Evolutionary conservation across 179 eudicot genomes (phyloP), one percentile per base, ranked within the genome.

Genomic region (Heliamphora pulchella): DNA sequence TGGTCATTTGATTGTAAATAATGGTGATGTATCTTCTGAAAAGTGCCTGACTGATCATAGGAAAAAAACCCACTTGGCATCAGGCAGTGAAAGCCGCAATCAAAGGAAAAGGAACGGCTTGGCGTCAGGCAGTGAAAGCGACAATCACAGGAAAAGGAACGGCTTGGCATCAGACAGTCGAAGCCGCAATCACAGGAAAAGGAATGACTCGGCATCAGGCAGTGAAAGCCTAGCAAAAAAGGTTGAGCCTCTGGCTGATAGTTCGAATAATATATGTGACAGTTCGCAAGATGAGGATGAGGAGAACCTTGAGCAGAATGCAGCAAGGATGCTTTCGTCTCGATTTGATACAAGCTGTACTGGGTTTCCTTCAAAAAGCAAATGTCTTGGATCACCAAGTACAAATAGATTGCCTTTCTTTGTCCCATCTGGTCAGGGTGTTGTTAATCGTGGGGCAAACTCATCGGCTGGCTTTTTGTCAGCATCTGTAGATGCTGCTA

Each of bases 311-410:
- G 98, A 94, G 84, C 91, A 85, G 79, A 94, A 96, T 89, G 99
- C 99, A 5, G 97, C 98, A 4, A 92, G 90, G 86, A 96, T 96
- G 99, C 98, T 96, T 48, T 96, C 99, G 31, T 96, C 98, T 81
- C 91, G 98, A 75, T 96, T 96, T 86, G 94, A 94, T 81, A 96
- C 98, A 9, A 88, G 93, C 63, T 94, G 97, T 78, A 91, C 96
- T 48, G 89, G 88, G 14, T 86, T 85, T 83, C 82, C 91, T 69
- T 81, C 87, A n/a, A 86, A 88, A 66, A 86, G 85, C 71, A 87
- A 74, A 82, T 80, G 86, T 79, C 80, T 88, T 74, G 80, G 75
- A 39, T 77, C 84, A 67, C 83, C 86, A 44, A 75, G 86, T 76
- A 67, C 78, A 13, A 84, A 87, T 77, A 91, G 87, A 20, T 66